These are phyloP conservation scores for Mortierella sp. DNA, from an alignment of 371 early-diverging fungal genomes.

Conservation along the genomic window DNA sequence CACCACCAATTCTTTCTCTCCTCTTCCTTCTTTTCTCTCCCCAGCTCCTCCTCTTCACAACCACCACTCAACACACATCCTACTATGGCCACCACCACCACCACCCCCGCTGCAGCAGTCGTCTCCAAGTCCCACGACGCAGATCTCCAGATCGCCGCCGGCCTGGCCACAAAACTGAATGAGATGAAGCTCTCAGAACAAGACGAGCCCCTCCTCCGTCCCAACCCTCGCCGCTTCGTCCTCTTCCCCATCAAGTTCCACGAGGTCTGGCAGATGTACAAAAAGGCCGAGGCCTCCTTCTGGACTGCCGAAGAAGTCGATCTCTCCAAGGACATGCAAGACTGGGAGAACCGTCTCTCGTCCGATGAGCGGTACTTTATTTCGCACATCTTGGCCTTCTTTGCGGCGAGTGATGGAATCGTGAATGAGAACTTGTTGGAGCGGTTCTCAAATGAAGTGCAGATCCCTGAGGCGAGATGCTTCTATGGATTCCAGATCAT, in stretches of 20 bases:
- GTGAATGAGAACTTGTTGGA: conserved; percentile 99
- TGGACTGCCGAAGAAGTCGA: conserved; percentile 99
- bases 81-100: background rate
- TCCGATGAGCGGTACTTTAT: conserved; percentile 98
- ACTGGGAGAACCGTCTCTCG: conserved; percentile 96
- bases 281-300: conserved; percentile 99
- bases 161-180: conserved; percentile 39
- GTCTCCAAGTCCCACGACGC: conserved; percentile 40
- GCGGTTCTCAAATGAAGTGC: conserved; percentile 98
- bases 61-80: background rate
- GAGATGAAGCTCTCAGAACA: conserved; percentile 49
- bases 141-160: conserved; percentile 45
- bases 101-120: background rate
- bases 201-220: conserved; percentile 64
- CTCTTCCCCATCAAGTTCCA: conserved; percentile 97
- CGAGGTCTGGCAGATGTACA: conserved; percentile 99
- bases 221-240: conserved; percentile 91
- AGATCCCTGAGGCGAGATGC: conserved; percentile 98
- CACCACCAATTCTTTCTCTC: background rate
- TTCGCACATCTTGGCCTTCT: conserved; percentile 98
- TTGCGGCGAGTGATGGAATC: conserved; percentile 99
- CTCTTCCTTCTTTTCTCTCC: background rate
- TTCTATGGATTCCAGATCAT: conserved; percentile 99
- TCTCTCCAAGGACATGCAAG: conserved; percentile 93
- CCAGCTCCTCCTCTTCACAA: background rate